Evolutionary conservation across 805 yeast species (phyloP).

Genomic region (Saturnispora dispora): DNA sequence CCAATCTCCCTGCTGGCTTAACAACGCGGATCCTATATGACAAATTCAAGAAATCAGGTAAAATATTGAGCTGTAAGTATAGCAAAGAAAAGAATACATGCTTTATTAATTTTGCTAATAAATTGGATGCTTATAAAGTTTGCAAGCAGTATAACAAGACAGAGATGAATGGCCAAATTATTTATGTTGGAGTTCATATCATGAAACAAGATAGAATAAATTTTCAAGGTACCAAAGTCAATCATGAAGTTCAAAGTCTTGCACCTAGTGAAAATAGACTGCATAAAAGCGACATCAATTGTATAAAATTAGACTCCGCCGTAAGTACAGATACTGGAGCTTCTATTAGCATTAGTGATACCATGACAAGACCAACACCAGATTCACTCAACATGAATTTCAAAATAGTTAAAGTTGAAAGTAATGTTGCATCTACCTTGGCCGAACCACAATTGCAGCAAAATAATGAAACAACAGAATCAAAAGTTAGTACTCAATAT

Average conservation of each 20-base stretch:
- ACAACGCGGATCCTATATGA: slow-evolving; percentile 26
- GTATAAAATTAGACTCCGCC: not conserved
- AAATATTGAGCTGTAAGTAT: slow-evolving; percentile 26
- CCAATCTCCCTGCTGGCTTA: slow-evolving; percentile 33
- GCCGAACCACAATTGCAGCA: not conserved
- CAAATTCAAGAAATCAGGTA: slow-evolving; percentile 21
- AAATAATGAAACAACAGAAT: not conserved
- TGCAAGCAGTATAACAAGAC: slow-evolving; percentile 24
- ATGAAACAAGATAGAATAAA: slow-evolving; percentile 22
- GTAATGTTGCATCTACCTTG: not conserved
- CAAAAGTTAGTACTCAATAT: slow-evolving; percentile 16
- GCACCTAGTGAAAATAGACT: not conserved
- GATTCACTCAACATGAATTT: slow-evolving; percentile 4
- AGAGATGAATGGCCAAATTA: slow-evolving; percentile 16
- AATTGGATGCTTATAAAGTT: slow-evolving; percentile 28
- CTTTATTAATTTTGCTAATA: slow-evolving; percentile 34
- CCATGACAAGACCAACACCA: not conserved
- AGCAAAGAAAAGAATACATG: slow-evolving; percentile 22
- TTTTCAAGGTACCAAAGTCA: slow-evolving; percentile 4
- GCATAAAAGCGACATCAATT: not conserved
- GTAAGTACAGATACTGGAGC: not conserved
- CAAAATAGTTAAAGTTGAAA: slow-evolving; percentile 1
- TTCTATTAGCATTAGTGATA: not conserved
- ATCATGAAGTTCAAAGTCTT: not conserved
- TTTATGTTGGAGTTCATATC: slow-evolving; percentile 25